phyloP scores from a whole-genome alignment of 78 protist species.

The Dictyostelium citrinum region DNA sequence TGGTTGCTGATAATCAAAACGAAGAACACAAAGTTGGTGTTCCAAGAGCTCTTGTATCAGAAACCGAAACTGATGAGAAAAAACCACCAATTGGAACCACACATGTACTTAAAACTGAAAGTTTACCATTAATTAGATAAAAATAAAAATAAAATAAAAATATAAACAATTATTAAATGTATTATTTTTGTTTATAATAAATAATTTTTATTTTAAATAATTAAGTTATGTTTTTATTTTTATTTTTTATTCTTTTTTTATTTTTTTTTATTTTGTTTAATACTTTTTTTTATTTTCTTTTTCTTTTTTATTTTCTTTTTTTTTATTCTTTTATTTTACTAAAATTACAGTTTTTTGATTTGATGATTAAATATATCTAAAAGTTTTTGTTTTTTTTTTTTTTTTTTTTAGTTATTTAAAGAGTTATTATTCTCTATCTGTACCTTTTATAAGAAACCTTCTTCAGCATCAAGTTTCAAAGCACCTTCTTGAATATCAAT shows the following conservation, averaged over 20 bases:
- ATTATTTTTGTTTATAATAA: no score
- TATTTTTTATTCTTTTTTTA: neutral
- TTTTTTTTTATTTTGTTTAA: neutral
- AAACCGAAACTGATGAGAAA: neutral
- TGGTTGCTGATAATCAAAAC: neutral
- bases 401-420: no score
- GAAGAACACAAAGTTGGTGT: neutral
- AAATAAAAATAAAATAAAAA: neutral
- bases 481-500: constrained; percentile 64
- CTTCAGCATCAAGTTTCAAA: constrained; percentile 26
- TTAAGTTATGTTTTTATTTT: neutral
- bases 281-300: neutral
- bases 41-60: neutral
- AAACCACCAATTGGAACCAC: neutral
- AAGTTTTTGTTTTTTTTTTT: neutral
- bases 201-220: neutral
- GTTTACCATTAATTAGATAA: neutral
- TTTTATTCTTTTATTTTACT: no score
- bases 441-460: neutral
- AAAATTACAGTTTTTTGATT: neutral
- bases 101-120: neutral
- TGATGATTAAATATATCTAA: neutral
- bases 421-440: no score
- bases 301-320: neutral
- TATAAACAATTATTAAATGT: no score